Evolutionary conservation across 2,329 filamentous ascomycete species (phyloP), one percentile per base, ranked within the genome.

Genomic region (Hyphodiscus sp.): DNA sequence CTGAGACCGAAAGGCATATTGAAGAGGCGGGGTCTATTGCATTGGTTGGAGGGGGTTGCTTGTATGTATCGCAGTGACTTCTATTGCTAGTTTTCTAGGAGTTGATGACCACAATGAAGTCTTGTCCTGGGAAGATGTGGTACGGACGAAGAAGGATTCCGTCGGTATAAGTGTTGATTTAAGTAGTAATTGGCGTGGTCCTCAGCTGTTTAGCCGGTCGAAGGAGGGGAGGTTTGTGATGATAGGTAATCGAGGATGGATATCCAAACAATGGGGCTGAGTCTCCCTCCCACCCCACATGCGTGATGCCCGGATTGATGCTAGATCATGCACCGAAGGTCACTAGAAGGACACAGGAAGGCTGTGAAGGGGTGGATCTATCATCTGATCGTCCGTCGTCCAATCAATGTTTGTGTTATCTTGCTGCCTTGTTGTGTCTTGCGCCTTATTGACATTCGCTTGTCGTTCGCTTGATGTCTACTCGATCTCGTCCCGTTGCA

Each of bases 1-100:
- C 5, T n/a, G 45, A 47, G 45, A 47, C 45, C 45, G 23, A 47
- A 30, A 47, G 45, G 45, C 45, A 47, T 47, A 30, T 30, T 47
- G 45, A 20, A 47, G 23, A n/a, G 7, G 45, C 23, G 26, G 26
- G 45, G 15, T 30, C 44, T 30, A 33, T 30, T 47, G 23, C 23
- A 47, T 18, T n/a, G 13, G 23, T 8, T 16, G 10, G 23, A 18
- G 26, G 23, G 16, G 9, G 15, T 20, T 19, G 6, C 20, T 20
- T 47, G 20, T 47, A n/a, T 18, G 15, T 47, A 47, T 20, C 26
- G 45, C 13, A 18, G 7, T 20, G 20, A 13, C 33, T 38, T 38
- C 33, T 13, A 6, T 38, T n/a, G 33, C 8, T 38, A 10, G 4
- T 38, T 4, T 38, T 38, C 33, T 38, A 38, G 33, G 13, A 38